Evolutionary conservation across 2,329 filamentous ascomycete species (phyloP).

Genomic region (Pleurostoma richardsiae): DNA sequence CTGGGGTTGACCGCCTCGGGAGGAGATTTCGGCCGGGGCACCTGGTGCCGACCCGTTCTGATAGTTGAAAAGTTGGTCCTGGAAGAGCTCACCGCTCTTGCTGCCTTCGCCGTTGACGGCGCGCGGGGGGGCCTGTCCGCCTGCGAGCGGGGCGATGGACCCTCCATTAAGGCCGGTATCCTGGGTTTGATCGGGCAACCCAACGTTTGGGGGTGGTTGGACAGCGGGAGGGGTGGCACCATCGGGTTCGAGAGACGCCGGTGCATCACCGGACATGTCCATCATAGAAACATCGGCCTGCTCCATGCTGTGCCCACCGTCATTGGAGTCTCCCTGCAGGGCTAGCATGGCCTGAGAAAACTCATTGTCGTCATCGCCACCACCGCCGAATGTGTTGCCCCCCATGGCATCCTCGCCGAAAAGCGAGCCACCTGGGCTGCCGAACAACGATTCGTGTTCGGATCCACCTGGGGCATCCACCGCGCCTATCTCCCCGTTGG

Average conservation of each 20-base stretch:
- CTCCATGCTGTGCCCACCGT: slow-evolving; percentile 29
- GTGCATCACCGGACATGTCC: slow-evolving; percentile 13
- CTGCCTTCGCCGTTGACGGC: neutral
- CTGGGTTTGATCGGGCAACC: slow-evolving; percentile 1
- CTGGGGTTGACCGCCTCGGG: neutral
- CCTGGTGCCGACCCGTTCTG: neutral
- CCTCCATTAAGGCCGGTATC: slow-evolving; percentile 2
- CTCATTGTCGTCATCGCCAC: slow-evolving; percentile 85
- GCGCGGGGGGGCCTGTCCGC: neutral
- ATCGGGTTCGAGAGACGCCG: neutral
- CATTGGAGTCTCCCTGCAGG: slow-evolving; percentile 29
- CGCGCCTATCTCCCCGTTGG: slow-evolving; percentile 29
- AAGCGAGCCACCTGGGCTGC: slow-evolving; percentile 74
- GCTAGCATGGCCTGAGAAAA: slow-evolving; percentile 68
- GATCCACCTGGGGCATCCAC: slow-evolving; percentile 62
- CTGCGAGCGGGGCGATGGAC: neutral
- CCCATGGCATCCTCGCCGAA: slow-evolving; percentile 71
- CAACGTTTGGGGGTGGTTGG: slow-evolving; percentile 2
- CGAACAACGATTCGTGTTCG: slow-evolving; percentile 76
- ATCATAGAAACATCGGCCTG: slow-evolving; percentile 27
- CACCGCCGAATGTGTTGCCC: slow-evolving; percentile 63
- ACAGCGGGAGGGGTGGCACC: slow-evolving; percentile 1
- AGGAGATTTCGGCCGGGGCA: neutral
- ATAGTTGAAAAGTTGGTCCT: too few relatives aligned
- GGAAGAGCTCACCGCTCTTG: too few relatives aligned